Percentiles rank a stretch among this genome's conserved stretches.
Evolutionary conservation across 108 stramenopile genomes (phyloP).

Genomic region (Nitzschia inconspicua): DNA sequence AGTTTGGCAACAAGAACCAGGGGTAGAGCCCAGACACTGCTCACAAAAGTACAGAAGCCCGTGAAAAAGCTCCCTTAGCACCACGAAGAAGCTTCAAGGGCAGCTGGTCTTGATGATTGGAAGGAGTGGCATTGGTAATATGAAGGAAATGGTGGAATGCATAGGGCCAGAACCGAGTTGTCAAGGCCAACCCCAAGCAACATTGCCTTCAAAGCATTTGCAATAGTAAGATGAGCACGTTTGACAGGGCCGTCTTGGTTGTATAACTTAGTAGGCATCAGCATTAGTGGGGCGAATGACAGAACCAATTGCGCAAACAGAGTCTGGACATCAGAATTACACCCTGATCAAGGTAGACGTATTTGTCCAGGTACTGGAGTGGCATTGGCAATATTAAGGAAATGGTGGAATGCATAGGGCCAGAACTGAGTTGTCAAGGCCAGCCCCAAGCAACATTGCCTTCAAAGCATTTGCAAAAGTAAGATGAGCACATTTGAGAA

Average conservation of each 20-base stretch:
- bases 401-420: too few relatives aligned
- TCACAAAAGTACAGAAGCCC: slow-evolving; percentile 29
- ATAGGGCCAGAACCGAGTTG: too few relatives aligned
- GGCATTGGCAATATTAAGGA: too few relatives aligned
- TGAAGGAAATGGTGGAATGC: too few relatives aligned
- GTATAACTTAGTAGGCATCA: slow-evolving; percentile 20
- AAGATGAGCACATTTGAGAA: slow-evolving; percentile 9
- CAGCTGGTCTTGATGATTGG: background rate
- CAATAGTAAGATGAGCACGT: slow-evolving; percentile 14
- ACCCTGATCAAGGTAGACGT: too few relatives aligned
- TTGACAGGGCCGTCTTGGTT: slow-evolving; percentile 25
- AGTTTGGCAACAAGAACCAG: too few relatives aligned
- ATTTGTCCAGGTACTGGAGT: too few relatives aligned
- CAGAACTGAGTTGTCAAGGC: too few relatives aligned
- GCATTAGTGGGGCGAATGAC: slow-evolving; percentile 17
- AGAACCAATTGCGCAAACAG: slow-evolving; percentile 1
- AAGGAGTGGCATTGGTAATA: slow-evolving; percentile 6
- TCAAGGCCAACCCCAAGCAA: slow-evolving; percentile 21
- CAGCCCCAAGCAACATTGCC: slow-evolving; percentile 20
- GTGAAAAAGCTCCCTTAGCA: background rate
- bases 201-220: slow-evolving; percentile 11
- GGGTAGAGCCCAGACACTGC: too few relatives aligned
- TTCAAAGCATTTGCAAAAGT: slow-evolving; percentile 14
- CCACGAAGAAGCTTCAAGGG: background rate
- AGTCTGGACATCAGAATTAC: slow-evolving; percentile 2